A percentile compares a stretch with the other conserved stretches of the same genome.
Conservation (phyloP, 108 stramenopile species). For the Pseudonitzschia delicatissima region DNA sequence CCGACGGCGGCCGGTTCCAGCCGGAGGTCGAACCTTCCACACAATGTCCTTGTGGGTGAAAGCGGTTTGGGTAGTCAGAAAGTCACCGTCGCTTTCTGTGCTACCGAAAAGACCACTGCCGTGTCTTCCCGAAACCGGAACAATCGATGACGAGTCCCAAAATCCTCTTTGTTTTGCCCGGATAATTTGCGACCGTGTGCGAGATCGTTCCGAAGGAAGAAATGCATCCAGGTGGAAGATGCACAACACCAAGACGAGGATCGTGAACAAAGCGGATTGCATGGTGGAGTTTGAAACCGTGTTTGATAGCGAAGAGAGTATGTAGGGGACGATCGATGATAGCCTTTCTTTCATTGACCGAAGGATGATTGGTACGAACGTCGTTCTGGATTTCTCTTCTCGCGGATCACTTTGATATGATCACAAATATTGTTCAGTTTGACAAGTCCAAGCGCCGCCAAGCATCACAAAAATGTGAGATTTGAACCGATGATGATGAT, state of each 20-base stretch:
- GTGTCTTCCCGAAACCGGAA: background rate
- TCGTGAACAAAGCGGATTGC: slow-evolving; percentile 1
- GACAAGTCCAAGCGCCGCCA: too few species aligned
- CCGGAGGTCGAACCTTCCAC: slow-evolving; percentile 66
- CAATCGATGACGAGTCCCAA: background rate
- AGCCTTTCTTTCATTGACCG: background rate
- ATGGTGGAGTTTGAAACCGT: background rate
- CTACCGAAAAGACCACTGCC: background rate
- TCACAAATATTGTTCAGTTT: too few species aligned
- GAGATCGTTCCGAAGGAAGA: slow-evolving; percentile 20
- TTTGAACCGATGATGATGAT: too few species aligned
- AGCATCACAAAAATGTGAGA: too few species aligned
- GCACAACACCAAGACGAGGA: slow-evolving; percentile 6
- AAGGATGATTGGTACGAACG: too few species aligned
- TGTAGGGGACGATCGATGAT: background rate
- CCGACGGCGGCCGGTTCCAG: slow-evolving; percentile 34
- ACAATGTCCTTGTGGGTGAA: slow-evolving; percentile 56
- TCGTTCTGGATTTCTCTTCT: too few species aligned
- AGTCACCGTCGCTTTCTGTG: background rate
- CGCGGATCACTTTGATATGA: too few species aligned
- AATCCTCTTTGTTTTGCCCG: background rate
- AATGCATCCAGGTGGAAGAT: slow-evolving; percentile 40
- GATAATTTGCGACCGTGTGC: slow-evolving; percentile 1
- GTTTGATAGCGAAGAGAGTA: background rate
- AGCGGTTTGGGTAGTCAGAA: background rate